Percentiles rank a stretch among this genome's conserved stretches.
These are phyloP conservation scores for Ensete ventricosum DNA, from an alignment of 176 grass and related monocot species.

Conservation along the genomic window DNA sequence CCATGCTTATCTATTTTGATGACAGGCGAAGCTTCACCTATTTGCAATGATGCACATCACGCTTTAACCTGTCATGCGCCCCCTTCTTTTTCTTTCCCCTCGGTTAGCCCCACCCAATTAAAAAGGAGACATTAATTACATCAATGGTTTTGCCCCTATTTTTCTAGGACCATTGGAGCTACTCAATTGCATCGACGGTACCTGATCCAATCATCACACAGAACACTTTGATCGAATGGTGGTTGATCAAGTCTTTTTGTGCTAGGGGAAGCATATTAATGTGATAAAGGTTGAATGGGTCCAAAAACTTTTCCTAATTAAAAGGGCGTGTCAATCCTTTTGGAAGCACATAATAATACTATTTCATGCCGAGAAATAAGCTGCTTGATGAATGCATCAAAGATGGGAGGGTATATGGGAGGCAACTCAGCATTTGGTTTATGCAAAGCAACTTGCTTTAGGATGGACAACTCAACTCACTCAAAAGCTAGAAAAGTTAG, in stretches of 20 bases:
- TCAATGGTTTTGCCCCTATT: neutral
- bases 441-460: slow-evolving; percentile 40
- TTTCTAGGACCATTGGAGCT: neutral
- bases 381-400: slow-evolving; percentile 15
- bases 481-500: slow-evolving; percentile 36
- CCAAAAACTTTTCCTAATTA: slow-evolving; percentile 3
- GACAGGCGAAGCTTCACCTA: neutral
- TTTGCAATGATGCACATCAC: neutral
- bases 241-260: neutral
- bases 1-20: neutral
- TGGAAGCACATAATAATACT: slow-evolving; percentile 57
- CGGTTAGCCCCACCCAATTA: neutral
- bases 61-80: neutral
- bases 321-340: slow-evolving; percentile 45
- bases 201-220: neutral
- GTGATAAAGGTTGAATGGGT: neutral
- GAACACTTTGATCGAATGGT: neutral
- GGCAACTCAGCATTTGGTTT: slow-evolving; percentile 15
- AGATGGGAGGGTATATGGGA: slow-evolving; percentile 29
- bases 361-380: slow-evolving; percentile 14
- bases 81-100: neutral
- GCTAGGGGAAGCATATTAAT: neutral
- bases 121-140: neutral
- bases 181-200: too few species aligned
- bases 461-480: slow-evolving; percentile 50